phyloP scores from a whole-genome alignment of 805 yeast genomes.

The Blastobotrys robertii region DNA sequence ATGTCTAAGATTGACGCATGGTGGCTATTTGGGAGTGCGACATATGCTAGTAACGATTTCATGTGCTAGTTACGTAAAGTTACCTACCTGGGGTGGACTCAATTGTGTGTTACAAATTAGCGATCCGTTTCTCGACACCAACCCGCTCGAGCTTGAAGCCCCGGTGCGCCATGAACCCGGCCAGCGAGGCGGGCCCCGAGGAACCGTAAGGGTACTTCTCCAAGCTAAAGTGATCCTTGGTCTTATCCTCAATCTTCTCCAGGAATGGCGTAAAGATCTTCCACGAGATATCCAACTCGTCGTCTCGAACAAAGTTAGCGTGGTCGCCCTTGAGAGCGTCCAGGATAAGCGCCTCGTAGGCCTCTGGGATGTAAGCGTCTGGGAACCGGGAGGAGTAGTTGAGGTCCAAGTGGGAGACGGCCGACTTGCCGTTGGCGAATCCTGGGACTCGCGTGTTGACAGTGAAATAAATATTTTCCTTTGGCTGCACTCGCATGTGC shows the following conservation, averaged over 20 bases:
- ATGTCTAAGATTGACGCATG: too few species aligned
- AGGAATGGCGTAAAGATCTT: constrained; percentile 84
- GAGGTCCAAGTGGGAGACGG: constrained; percentile 83
- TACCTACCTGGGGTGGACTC: too few species aligned
- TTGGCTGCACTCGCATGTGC: constrained; percentile 89
- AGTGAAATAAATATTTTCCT: constrained; percentile 89
- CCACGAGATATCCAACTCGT: constrained; percentile 93
- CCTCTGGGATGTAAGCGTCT: constrained; percentile 93
- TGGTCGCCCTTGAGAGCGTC: constrained; percentile 89
- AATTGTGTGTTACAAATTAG: constrained; percentile 3
- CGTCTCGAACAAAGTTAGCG: constrained; percentile 95
- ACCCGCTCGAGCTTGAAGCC: constrained; percentile 34
- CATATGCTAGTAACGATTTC: too few species aligned
- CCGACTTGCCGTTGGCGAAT: constrained; percentile 57
- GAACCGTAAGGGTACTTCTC: constrained; percentile 84
- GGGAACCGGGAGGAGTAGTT: constrained; percentile 74
- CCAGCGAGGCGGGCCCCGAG: constrained; percentile 70
- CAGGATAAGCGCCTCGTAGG: constrained; percentile 89
- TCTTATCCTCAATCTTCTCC: constrained; percentile 61
- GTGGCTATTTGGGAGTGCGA: too few species aligned
- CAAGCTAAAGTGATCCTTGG: constrained; percentile 39
- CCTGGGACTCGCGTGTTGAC: constrained; percentile 94
- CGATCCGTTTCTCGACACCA: not conserved
- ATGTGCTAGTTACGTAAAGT: too few species aligned
- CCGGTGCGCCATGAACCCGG: constrained; percentile 51